A percentile compares a stretch with the other conserved stretches of the same genome.
Conservation (phyloP, 192 early-diverging fungal genomes). For the Diversispora eburnea region DNA sequence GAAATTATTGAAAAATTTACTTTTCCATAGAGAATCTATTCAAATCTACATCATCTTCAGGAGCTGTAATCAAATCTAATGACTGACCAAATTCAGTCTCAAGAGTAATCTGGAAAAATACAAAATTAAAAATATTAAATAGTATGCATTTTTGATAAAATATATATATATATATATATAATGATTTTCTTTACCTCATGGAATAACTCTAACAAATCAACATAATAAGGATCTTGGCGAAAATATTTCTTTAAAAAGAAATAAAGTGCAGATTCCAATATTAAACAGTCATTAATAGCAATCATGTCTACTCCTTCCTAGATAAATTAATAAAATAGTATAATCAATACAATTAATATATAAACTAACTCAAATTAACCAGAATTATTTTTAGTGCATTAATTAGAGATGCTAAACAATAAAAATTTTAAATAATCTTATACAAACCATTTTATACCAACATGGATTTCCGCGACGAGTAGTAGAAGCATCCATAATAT, state of each 20-base stretch:
- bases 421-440: slow-evolving; percentile 1
- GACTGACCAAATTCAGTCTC: slow-evolving; percentile 98
- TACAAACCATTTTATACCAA: slow-evolving; percentile 79
- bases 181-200: slow-evolving; percentile 62
- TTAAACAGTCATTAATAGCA: slow-evolving; percentile 96
- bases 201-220: slow-evolving; percentile 89
- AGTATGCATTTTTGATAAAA: not conserved
- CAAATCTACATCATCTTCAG: slow-evolving; percentile 92
- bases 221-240: slow-evolving; percentile 76
- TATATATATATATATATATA: too few relatives aligned
- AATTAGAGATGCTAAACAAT: not conserved
- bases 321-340: not conserved
- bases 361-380: not conserved
- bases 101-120: slow-evolving; percentile 63
- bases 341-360: slow-evolving; percentile 1
- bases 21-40: slow-evolving; percentile 88
- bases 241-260: slow-evolving; percentile 95
- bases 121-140: slow-evolving; percentile 24
- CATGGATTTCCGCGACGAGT: slow-evolving; percentile 96
- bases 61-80: slow-evolving; percentile 97
- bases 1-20: slow-evolving; percentile 39
- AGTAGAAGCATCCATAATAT: slow-evolving; percentile 96
- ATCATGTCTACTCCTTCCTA: slow-evolving; percentile 75
- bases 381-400: too few relatives aligned
- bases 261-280: slow-evolving; percentile 90